phyloP scores from a whole-genome alignment of 140 eudicot genomes.

The Anethum foeniculum region DNA sequence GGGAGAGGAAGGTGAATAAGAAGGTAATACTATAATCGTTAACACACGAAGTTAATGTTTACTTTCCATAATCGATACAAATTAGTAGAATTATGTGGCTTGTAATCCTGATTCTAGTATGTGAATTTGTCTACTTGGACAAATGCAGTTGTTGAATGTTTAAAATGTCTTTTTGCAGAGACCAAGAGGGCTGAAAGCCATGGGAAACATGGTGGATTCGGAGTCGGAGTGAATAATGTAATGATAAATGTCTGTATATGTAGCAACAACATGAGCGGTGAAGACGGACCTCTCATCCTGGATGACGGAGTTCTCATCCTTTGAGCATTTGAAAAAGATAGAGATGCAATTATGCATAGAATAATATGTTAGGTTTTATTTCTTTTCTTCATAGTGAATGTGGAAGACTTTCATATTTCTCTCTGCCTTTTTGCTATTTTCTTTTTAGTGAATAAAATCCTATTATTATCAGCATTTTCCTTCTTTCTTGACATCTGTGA shows the following conservation, averaged over 20 bases:
- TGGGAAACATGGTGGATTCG: constrained; percentile 86
- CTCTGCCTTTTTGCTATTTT: not conserved
- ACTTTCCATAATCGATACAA: not conserved
- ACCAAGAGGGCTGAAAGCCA: constrained; percentile 86
- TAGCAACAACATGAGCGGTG: not conserved
- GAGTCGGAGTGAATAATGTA: constrained; percentile 51
- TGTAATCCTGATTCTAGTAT: not conserved
- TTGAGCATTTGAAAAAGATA: not conserved
- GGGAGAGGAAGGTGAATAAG: constrained; percentile 80
- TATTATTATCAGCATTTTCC: not conserved
- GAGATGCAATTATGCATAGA: constrained; percentile 1
- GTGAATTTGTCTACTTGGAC: not conserved
- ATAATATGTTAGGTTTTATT: not conserved
- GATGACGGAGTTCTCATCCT: not conserved
- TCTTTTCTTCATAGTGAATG: not conserved
- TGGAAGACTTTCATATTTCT: not conserved
- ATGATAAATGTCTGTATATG: not conserved
- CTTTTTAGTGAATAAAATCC: not conserved
- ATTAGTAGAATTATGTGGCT: not conserved
- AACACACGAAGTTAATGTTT: not conserved
- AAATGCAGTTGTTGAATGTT: not conserved
- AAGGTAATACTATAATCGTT: constrained; percentile 38
- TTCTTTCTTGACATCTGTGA: not conserved
- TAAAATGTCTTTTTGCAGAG: constrained; percentile 31
- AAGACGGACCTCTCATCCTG: not conserved